Evolutionary conservation across 495 filamentous ascomycete species (phyloP).

Genomic region (Daldinia decipiens): DNA sequence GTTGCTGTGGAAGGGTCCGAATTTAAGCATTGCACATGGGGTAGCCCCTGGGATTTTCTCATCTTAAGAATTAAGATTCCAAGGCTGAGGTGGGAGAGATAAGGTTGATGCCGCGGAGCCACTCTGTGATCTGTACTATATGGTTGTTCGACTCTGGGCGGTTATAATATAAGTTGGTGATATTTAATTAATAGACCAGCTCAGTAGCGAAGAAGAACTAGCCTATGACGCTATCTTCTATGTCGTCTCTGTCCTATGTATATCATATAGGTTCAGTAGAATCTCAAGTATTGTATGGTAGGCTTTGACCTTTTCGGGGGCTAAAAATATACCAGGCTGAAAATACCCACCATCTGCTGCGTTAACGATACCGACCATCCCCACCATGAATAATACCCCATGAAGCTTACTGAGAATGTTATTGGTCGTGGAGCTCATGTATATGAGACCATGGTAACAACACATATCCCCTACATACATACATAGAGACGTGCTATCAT

Average conservation of each 20-base stretch:
- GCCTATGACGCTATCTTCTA: not conserved
- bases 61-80: not conserved
- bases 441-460: not conserved
- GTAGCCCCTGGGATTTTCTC: not conserved
- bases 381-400: not conserved
- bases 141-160: not conserved
- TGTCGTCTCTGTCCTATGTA: not conserved
- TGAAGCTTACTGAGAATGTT: not conserved
- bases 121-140: not conserved
- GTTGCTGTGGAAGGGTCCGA: not conserved
- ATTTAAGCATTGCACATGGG: no score
- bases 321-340: not conserved
- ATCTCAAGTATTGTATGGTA: not conserved
- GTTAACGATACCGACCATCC: not conserved
- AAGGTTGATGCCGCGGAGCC: not conserved
- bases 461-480: no score
- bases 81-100: not conserved
- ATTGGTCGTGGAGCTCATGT: not conserved
- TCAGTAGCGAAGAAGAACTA: not conserved
- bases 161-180: not conserved
- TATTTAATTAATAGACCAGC: not conserved
- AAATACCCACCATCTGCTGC: not conserved
- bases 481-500: no score
- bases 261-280: not conserved
- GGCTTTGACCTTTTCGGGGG: conserved; percentile 1